Conservation (phyloP, 2,329 filamentous ascomycete species). For the Cercospora brassicicola region DNA sequence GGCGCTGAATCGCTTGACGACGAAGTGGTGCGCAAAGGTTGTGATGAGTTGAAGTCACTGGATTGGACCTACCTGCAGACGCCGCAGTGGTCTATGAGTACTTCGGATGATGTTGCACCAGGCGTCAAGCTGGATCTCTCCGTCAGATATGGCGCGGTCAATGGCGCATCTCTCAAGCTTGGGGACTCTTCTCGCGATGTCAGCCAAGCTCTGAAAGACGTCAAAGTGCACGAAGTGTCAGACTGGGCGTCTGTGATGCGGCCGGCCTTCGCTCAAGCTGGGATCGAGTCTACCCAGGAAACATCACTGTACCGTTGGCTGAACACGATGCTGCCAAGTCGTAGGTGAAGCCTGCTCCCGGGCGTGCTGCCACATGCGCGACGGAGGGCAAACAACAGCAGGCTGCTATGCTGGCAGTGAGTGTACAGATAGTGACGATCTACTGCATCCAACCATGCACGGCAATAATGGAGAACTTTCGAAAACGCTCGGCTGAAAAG, state of each 20-base stretch:
- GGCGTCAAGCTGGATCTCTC: slow-evolving; percentile 31
- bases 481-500: too few relatives aligned
- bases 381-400: too few relatives aligned
- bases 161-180: slow-evolving; percentile 42
- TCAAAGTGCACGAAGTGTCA: slow-evolving; percentile 52
- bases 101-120: slow-evolving; percentile 12
- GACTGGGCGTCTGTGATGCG: slow-evolving; percentile 16
- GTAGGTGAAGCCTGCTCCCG: too few relatives aligned
- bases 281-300: not conserved
- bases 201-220: slow-evolving; percentile 32
- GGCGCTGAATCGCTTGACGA: slow-evolving; percentile 55
- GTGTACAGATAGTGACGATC: too few relatives aligned
- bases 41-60: slow-evolving; percentile 61
- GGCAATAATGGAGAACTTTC: too few relatives aligned
- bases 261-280: not conserved
- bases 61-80: slow-evolving; percentile 86
- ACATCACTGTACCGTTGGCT: slow-evolving; percentile 1
- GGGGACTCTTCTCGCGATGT: slow-evolving; percentile 15
- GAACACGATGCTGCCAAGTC: slow-evolving; percentile 11
- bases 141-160: slow-evolving; percentile 59
- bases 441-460: too few relatives aligned
- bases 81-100: slow-evolving; percentile 65
- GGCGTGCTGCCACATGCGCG: too few relatives aligned
- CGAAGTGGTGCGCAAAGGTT: slow-evolving; percentile 61
- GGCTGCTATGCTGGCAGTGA: too few relatives aligned